These are phyloP conservation scores for Candida montana DNA, from an alignment of 805 yeast species.

Conservation along the genomic window DNA sequence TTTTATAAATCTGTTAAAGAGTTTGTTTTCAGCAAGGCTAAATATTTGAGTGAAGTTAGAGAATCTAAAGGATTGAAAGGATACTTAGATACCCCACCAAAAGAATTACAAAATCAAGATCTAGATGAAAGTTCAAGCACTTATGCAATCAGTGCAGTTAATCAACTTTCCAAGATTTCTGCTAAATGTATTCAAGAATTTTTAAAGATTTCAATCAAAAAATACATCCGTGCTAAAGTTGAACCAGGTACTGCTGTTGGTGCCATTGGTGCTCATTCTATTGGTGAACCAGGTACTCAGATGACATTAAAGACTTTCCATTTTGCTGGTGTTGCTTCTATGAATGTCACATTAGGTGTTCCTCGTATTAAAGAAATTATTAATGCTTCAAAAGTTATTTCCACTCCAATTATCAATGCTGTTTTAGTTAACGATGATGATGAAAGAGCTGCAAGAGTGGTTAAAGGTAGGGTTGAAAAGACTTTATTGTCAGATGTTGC, in stretches of 20 bases:
- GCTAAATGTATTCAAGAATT: conserved; percentile 55
- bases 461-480: conserved; percentile 94
- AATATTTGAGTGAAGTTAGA: conserved; percentile 51
- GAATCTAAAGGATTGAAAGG: conserved; percentile 45
- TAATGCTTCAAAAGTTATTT: conserved; percentile 90
- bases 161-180: conserved; percentile 66
- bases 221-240: conserved; percentile 84
- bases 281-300: conserved; percentile 99
- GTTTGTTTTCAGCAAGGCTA: conserved; percentile 55
- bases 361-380: conserved; percentile 99
- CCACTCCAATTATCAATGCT: conserved; percentile 95
- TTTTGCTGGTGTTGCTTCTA: conserved; percentile 99
- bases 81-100: conserved; percentile 37
- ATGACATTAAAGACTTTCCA: conserved; percentile 97
- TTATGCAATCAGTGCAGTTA: conserved; percentile 41
- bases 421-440: conserved; percentile 88
- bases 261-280: conserved; percentile 98
- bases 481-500: conserved; percentile 84
- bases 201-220: conserved; percentile 68
- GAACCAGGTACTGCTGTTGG: conserved; percentile 99
- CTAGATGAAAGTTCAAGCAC: conserved; percentile 33
- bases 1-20: conserved; percentile 73
- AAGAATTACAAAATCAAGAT: conserved; percentile 37
- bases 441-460: conserved; percentile 97
- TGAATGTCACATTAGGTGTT: conserved; percentile 98